phyloP scores from a whole-genome alignment of 805 yeast genomes.

The Nakazawaea sp. region DNA sequence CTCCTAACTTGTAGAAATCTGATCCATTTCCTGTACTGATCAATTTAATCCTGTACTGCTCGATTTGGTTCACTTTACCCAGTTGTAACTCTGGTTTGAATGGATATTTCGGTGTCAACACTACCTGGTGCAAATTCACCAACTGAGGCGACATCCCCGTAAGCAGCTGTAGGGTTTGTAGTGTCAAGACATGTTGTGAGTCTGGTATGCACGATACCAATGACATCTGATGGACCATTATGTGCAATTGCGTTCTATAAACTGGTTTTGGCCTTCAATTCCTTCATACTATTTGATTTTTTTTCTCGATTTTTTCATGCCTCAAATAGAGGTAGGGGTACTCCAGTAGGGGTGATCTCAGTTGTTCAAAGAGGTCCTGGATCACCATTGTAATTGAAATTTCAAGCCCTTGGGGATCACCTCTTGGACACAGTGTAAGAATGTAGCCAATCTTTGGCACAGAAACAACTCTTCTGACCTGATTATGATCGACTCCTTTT shows the following conservation, averaged over 20 bases:
- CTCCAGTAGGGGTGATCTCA: too few species aligned
- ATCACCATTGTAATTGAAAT: too few species aligned
- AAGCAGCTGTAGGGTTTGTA: slow-evolving; percentile 42
- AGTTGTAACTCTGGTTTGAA: slow-evolving; percentile 48
- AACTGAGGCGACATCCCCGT: slow-evolving; percentile 43
- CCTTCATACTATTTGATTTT: too few species aligned
- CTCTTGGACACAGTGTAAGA: too few species aligned
- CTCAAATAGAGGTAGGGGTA: too few species aligned
- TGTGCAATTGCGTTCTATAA: not conserved
- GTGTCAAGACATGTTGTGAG: slow-evolving; percentile 32
- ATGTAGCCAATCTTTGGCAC: too few species aligned
- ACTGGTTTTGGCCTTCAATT: too few species aligned
- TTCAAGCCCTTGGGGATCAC: too few species aligned
- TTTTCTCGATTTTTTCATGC: too few species aligned
- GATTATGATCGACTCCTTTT: too few species aligned
- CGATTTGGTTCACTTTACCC: slow-evolving; percentile 51
- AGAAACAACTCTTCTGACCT: too few species aligned
- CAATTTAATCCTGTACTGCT: slow-evolving; percentile 46
- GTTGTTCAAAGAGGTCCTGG: too few species aligned
- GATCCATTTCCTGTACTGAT: slow-evolving; percentile 13
- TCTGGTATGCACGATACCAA: slow-evolving; percentile 38
- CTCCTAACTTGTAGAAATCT: not conserved
- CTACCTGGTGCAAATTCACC: slow-evolving; percentile 40
- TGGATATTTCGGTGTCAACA: slow-evolving; percentile 42
- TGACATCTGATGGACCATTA: slow-evolving; percentile 50